phyloP scores from a whole-genome alignment of 306 rosid genomes.

The Medicago arabica region DNA sequence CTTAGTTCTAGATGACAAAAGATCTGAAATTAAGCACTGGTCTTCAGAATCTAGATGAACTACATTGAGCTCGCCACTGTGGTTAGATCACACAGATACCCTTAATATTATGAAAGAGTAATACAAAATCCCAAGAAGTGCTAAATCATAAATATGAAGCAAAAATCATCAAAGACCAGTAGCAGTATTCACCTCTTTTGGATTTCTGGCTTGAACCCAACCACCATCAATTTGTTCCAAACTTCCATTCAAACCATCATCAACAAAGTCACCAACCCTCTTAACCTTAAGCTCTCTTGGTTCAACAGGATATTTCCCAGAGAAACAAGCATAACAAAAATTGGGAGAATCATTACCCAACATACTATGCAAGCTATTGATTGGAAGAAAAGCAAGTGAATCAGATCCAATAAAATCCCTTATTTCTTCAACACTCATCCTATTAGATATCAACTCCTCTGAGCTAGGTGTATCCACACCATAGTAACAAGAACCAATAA shows the following conservation, averaged over 20 bases:
- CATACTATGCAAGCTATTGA: slow-evolving; percentile 65
- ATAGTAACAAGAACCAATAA: slow-evolving; percentile 87
- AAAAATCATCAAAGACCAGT: slow-evolving; percentile 25
- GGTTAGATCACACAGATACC: slow-evolving; percentile 19
- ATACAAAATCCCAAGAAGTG: slow-evolving; percentile 34
- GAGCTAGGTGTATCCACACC: slow-evolving; percentile 98
- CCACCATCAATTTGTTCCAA: slow-evolving; percentile 83
- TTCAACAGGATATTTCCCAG: slow-evolving; percentile 94
- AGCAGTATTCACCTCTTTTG: slow-evolving; percentile 42
- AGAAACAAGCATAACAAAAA: slow-evolving; percentile 89
- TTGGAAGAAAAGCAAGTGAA: slow-evolving; percentile 87
- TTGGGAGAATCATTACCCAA: slow-evolving; percentile 60
- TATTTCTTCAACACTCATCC: slow-evolving; percentile 86
- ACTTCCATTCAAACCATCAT: slow-evolving; percentile 90
- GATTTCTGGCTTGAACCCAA: slow-evolving; percentile 72
- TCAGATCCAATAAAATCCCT: slow-evolving; percentile 85
- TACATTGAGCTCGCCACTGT: slow-evolving; percentile 34
- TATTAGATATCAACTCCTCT: slow-evolving; percentile 89
- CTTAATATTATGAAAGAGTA: slow-evolving; percentile 1
- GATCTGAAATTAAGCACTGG: slow-evolving; percentile 36
- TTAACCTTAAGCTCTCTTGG: slow-evolving; percentile 85
- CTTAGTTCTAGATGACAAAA: slow-evolving; percentile 36
- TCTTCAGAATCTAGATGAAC: slow-evolving; percentile 32
- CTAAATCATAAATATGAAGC: slow-evolving; percentile 40
- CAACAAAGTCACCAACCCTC: slow-evolving; percentile 86